Evolutionary conservation across 2,329 filamentous ascomycete genomes (phyloP).

Genomic region (Botryotinia globosa): DNA sequence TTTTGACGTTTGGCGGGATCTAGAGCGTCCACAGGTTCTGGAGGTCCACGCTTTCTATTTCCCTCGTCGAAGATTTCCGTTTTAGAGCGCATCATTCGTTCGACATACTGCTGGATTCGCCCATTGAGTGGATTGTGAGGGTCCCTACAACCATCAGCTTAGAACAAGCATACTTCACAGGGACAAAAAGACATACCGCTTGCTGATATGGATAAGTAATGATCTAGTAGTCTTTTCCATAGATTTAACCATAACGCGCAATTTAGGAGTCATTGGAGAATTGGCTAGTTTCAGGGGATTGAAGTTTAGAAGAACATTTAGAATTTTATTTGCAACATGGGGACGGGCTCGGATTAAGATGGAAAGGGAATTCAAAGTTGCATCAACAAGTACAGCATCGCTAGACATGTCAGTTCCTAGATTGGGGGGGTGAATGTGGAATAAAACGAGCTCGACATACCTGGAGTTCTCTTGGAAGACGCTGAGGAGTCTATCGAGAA

Average conservation of each 20-base stretch:
- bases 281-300: conserved; percentile 82
- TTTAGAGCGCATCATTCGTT: conserved; percentile 75
- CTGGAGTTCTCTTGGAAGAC: conserved; percentile 83
- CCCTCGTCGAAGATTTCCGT: conserved; percentile 77
- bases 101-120: conserved; percentile 84
- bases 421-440: conserved; percentile 6
- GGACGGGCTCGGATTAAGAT: conserved; percentile 79
- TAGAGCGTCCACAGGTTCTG: conserved; percentile 66
- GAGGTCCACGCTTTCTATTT: conserved; percentile 71
- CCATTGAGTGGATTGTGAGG: conserved; percentile 71
- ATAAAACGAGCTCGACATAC: conserved; percentile 49
- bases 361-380: conserved; percentile 84
- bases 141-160: conserved; percentile 54
- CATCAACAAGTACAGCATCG: conserved; percentile 84
- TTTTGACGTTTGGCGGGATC: conserved; percentile 81
- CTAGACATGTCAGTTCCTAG: conserved; percentile 50
- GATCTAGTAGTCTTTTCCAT: conserved; percentile 92
- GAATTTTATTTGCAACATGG: conserved; percentile 77
- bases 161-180: conserved; percentile 9
- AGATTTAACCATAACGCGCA: conserved; percentile 80
- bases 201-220: conserved; percentile 77
- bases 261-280: conserved; percentile 72
- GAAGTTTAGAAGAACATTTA: conserved; percentile 83
- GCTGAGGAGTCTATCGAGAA: conserved; percentile 82
- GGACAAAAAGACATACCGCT: conserved; percentile 54